phyloP scores from a whole-genome alignment of 495 filamentous ascomycete genomes.

The Penicillium maclennaniae region DNA sequence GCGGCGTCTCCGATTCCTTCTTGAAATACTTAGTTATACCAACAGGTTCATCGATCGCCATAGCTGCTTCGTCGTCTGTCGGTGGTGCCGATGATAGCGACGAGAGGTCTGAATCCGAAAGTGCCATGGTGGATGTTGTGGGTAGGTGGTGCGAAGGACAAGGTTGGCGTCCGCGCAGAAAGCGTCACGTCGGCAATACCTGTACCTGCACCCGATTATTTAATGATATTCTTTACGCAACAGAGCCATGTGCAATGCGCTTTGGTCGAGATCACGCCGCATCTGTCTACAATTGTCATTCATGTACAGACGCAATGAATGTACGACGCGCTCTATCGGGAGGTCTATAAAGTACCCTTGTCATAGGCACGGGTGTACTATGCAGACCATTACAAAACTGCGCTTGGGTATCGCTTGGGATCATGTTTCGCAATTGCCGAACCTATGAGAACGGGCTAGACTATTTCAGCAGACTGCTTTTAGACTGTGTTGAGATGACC shows the following conservation, averaged over 20 bases:
- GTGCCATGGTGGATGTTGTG: conserved; percentile 43
- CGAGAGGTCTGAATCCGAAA: conserved; percentile 52
- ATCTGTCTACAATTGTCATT: not conserved
- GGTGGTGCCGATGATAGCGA: conserved; percentile 58
- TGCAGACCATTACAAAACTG: not conserved
- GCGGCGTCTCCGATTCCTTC: conserved; percentile 57
- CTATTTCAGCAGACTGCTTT: not conserved
- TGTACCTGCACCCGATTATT: conserved; percentile 23
- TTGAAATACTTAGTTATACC: conserved; percentile 48
- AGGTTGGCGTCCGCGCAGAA: conserved; percentile 26
- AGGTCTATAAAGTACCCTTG: not conserved
- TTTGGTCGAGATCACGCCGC: not conserved
- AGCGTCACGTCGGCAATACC: conserved; percentile 31
- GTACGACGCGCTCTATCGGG: not conserved
- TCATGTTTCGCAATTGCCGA: not conserved
- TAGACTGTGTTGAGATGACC: not conserved
- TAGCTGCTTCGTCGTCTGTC: conserved; percentile 52
- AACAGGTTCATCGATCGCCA: conserved; percentile 39
- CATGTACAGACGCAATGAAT: not conserved
- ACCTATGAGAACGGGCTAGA: not conserved
- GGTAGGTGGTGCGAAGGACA: conserved; percentile 22
- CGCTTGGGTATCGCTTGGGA: not conserved
- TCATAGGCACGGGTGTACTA: not conserved
- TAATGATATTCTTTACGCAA: conserved; percentile 12
- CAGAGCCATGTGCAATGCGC: conserved; percentile 5